Conservation (phyloP, 2,329 filamentous ascomycete genomes). For the Phyllosticta paracitricarpa region DNA sequence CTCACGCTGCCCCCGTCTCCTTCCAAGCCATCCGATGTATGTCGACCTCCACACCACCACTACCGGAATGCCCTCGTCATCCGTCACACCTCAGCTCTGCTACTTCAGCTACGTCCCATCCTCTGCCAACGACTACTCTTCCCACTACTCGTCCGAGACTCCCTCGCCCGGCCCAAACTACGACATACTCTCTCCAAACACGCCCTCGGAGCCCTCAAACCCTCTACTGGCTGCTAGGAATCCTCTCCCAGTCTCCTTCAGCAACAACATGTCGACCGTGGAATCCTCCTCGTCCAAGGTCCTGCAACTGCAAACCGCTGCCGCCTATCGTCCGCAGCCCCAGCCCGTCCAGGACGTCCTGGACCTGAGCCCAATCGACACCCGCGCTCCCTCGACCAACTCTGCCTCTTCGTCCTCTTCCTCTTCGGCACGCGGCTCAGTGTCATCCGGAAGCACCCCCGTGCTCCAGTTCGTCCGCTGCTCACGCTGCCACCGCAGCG, state of each 20-base stretch:
- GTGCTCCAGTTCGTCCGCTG: conserved; percentile 11
- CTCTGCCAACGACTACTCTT: neutral
- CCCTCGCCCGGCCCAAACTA: conserved; percentile 15
- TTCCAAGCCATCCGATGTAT: neutral
- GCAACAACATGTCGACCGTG: conserved; percentile 16
- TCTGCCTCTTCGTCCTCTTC: conserved; percentile 5
- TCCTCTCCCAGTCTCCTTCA: conserved; percentile 1
- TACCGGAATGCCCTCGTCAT: conserved; percentile 9
- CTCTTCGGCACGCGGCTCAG: neutral
- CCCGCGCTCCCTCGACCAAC: neutral
- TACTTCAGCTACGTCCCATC: conserved; percentile 24
- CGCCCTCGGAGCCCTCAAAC: conserved; percentile 22
- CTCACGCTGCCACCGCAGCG: conserved; percentile 13
- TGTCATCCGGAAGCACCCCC: neutral
- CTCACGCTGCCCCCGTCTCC: neutral
- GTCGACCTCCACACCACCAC: neutral
- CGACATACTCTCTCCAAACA: conserved; percentile 16
- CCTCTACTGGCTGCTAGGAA: conserved; percentile 26
- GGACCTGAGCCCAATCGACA: conserved; percentile 8
- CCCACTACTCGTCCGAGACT: conserved; percentile 25
- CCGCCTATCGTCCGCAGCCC: conserved; percentile 24
- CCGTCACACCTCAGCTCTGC: conserved; percentile 14
- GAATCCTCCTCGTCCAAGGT: conserved; percentile 18
- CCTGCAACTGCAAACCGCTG: conserved; percentile 29
- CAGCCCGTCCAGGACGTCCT: conserved; percentile 14